phyloP scores from a whole-genome alignment of 805 yeast genomes.

The Candida manassasensis region DNA sequence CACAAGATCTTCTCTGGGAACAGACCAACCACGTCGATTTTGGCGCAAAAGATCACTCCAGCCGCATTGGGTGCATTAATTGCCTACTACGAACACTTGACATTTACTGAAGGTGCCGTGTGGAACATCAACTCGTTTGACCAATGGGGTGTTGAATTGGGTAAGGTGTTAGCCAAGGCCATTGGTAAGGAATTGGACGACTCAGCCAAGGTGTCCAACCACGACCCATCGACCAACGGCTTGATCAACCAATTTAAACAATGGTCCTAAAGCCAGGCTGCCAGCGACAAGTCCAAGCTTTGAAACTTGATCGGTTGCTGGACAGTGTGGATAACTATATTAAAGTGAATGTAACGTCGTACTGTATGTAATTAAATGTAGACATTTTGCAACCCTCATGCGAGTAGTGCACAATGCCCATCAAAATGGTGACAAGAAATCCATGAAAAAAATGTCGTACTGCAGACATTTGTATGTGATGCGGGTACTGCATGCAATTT shows the following conservation, averaged over 20 bases:
- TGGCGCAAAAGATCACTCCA: constrained; percentile 94
- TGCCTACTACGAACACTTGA: constrained; percentile 95
- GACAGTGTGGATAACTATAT: too few relatives aligned
- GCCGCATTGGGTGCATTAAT: constrained; percentile 94
- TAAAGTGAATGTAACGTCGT: too few relatives aligned
- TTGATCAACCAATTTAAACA: constrained; percentile 92
- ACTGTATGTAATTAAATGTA: too few relatives aligned
- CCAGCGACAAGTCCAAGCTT: neutral
- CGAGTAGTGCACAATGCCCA: too few relatives aligned
- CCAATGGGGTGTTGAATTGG: constrained; percentile 99
- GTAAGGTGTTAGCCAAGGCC: constrained; percentile 94
- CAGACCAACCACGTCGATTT: constrained; percentile 97
- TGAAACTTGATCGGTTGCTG: too few relatives aligned
- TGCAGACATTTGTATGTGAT: neutral
- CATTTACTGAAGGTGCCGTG: constrained; percentile 97
- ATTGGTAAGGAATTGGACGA: constrained; percentile 85
- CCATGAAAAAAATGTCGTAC: neutral
- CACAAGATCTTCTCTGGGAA: constrained; percentile 97
- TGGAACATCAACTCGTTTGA: constrained; percentile 99
- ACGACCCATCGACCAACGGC: constrained; percentile 88
- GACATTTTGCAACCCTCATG: too few relatives aligned
- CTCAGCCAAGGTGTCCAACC: constrained; percentile 51
- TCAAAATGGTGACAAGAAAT: too few relatives aligned
- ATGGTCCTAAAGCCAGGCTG: constrained; percentile 46
- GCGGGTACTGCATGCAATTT: too few relatives aligned